Evolutionary conservation across 2,329 filamentous ascomycete species (phyloP), one percentile per base, ranked within the genome.

Genomic region (Furcasterigmium furcatum): DNA sequence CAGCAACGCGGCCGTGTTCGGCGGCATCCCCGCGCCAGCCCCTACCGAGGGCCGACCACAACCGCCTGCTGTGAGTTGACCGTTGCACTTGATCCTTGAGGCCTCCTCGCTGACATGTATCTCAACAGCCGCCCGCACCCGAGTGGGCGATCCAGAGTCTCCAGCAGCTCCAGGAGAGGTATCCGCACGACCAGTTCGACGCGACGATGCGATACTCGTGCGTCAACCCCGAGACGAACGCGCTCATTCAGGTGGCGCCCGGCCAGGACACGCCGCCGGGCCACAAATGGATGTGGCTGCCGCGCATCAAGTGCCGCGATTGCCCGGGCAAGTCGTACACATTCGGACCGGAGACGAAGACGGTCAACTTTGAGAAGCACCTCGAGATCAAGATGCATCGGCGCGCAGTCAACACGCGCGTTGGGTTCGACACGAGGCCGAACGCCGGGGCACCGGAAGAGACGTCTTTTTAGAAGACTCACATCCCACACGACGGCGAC

Each of bases 271-370:
- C 77, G 9, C 84, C 78, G 44, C 72, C 76, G 49, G 80, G 86
- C 50, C 73, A 89, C 50, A 88, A 86, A 58, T 89, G 86, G 55
- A 87, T 88, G 67, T 97, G 87, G 67, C 74, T 96, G 41, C 94
- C 94, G 9, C 79, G 94, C 42, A 96, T 99, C 52, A 80, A 89
- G 47, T 99, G 94, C 64, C 81, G 86, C 39, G 94, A 99, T 64
- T 97, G 94, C 62, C 89, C 90, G 0, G 90, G 89, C 24, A 97
- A 96, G 66, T 73, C 96, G 10, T 99, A 99, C 66, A 96, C 91
- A 0, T 89, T 91, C 0, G 88, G 91, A 0, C 90, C 91, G 0
- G 89, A 86, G 20, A 87, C 80, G 62, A 91, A 90, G 3, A 88
- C 92, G 5, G 85, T 85, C 38, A 95, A 96, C 60, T 99, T 99